Evolutionary conservation across 768 basidiomycete species (phyloP), one percentile per base, ranked within the genome.

Genomic region (Tulasnella sp.): DNA sequence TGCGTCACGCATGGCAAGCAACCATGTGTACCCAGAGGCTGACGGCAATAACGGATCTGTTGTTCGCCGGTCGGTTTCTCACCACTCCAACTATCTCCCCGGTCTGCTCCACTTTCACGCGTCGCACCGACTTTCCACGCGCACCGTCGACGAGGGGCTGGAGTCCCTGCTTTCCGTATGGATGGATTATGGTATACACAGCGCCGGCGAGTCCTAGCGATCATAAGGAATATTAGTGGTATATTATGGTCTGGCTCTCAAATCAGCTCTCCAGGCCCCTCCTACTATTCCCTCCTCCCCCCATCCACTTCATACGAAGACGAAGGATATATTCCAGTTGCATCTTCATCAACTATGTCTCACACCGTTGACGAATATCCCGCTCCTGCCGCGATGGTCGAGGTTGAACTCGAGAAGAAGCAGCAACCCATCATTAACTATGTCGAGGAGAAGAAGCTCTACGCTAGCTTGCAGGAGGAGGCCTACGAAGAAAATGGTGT

Each of bases 401-500:
- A 34, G 22, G 42, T 55, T 27, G 54, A 55, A 21, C 43, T 55
- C 41, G 44, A 55, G 44, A 55, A 55, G 54, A 43, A 42, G 24
- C 54, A 38, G 15, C 27, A 43, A 10, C 34, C 34, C 15, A 15
- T 38, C 34, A 38, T 38, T 38, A 38, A 15, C 34, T 38, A 38
- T 15, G 43, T 43, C 42, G 54, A 55, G 11, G 54, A 55, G 42
- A 55, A 55, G 41, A 55, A 55, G 44, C 38, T 27, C 27, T 55
- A 43, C 38, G 9, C 29, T 41, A 42, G 42, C 43, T 21, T 24
- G 21, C 25, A 42, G 11, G 41, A 45, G 22, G 54, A 55, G 17
- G 34, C 42, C 29, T 27, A 55, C 9, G 19, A 19, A 10, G 27
- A 27, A 17, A 41, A 29, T 8, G 34, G 19, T 29, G 25, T 24